These are phyloP conservation scores for Colletotrichum sojae DNA, from an alignment of 2,329 filamentous ascomycete genomes.

Conservation along the genomic window DNA sequence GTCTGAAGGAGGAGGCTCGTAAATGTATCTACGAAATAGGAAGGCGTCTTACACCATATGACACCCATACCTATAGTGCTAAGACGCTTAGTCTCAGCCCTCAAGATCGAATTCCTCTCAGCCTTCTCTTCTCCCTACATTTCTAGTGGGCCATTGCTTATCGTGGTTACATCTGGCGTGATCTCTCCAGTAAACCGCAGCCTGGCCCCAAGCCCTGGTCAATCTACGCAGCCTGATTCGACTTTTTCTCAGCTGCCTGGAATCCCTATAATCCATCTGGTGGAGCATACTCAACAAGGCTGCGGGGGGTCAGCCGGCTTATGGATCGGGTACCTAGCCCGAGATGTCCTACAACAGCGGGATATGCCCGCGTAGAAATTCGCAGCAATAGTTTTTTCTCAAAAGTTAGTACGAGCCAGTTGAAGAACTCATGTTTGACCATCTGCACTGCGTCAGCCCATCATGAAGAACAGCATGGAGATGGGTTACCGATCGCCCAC, in stretches of 20 bases:
- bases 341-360: neutral
- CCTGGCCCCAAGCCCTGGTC: conserved; percentile 4
- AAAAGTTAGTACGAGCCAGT: neutral
- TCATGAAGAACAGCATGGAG: conserved; percentile 1
- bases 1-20: conserved; percentile 2
- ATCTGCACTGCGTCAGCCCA: neutral
- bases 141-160: neutral
- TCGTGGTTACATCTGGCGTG: neutral
- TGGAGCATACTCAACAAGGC: neutral
- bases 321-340: neutral
- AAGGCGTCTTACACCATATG: neutral
- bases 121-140: neutral
- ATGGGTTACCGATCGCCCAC: conserved; percentile 13
- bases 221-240: conserved; percentile 4
- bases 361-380: neutral
- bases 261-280: neutral
- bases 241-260: conserved; percentile 7
- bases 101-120: conserved; percentile 1
- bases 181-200: neutral
- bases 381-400: neutral
- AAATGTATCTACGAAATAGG: neutral
- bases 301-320: neutral
- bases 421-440: no score
- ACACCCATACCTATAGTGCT: neutral
- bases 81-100: neutral